Base-by-base conservation (phyloP, 176 grass and related monocot genomes). In the Lolium perenne region DNA sequence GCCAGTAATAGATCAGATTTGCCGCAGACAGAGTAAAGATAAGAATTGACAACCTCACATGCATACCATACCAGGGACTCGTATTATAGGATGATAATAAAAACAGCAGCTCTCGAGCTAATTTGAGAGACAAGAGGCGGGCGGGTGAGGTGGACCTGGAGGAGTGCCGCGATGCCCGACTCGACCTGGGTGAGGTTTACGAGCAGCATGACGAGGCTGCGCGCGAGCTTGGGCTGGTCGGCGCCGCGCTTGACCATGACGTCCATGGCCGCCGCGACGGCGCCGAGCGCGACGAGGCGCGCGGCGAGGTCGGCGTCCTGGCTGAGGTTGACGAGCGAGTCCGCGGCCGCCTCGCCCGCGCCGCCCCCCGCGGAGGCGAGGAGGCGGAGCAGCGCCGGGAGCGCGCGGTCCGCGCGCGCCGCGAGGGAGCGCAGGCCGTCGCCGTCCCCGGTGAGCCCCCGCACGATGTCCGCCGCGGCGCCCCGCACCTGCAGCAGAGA, bases 181-280 rank as follows among this genome's bases (percentile, higher is more conserved):
- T 94, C 96, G 12, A 94, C 78, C 74, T 95, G 96, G 15, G 96
- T 98, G 75, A 98, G 90, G 84, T 95, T 98, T 18, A 93, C 92
- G 8, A 96, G 97, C 59, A 96, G 88, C 92, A 99, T 99, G 83
- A 94, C 88, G 17, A 99, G 94, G 54, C 89, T 88, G 76, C 79
- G 92, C 0, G 88, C 82, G 56, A 98, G 78, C 7, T 80, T 85
- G 2, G 77, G 81, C 79, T 89, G 83, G 71, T 87, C 84, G 5
- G 76, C 83, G 43, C 13, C 68, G 43, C 86, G 82, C 85, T 78
- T 98, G 76, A 80, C 83, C 43, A 98, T 83, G 15, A 90, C 88
- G 71, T 98, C 92, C 93, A 98, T 94, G 22, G 88, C 80, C 17
- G 88, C 86, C 16, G 67, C 84, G 48, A 95, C 84, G 75, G 50